Base-by-base conservation (phyloP, 768 basidiomycete species). In the Lanmaoa pseudosensibilis region DNA sequence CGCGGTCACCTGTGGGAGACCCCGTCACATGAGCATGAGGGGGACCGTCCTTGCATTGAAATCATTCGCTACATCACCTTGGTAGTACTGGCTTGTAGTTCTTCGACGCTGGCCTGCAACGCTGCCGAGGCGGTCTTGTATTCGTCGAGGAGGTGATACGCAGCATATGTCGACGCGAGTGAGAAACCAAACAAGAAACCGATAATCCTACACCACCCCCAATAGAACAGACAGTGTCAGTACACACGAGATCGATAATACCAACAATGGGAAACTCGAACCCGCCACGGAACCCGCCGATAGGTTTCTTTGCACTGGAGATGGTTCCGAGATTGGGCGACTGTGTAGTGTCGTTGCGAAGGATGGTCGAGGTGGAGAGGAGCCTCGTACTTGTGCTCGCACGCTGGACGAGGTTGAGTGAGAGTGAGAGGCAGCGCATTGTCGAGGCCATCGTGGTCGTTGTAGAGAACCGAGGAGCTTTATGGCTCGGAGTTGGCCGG, bases 121-220 rank as follows among this genome's bases (percentile, higher is more conserved):
- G 90, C 83, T n/a, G 88, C 86, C 4, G 92, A 93, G 32, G 94
- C 93, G 41, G 81, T 77, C 72, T 92, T 91, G 73, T 94, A 94
- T 75, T 96, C 94, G 60, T 96, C 92, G 46, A 95, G 74, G 19
- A 97, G 78, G 69, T 91, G 85, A 70, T 94, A 96, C 27, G 92
- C 87, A 40, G 92, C 91, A 64, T 86, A 83, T 0, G 90, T 87
- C 1, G 93, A 92, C 2, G 93, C 92, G 36, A 94, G 73, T 6
- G 94, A 94, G 76, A 96, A 95, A 2, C 93, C 94, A 62, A 94
- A 84, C 36, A 97, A 71, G 69, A 94, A 93, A 0, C 92, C 92
- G 40, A 93, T 80, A 52, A 93, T 83, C 47, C 91, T 93, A 62
- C 18, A 40, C 8, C 40, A 33, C 10, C 23, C 15, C 25, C 16